phyloP scores from a whole-genome alignment of 768 basidiomycete species.

The Trametes maxima region DNA sequence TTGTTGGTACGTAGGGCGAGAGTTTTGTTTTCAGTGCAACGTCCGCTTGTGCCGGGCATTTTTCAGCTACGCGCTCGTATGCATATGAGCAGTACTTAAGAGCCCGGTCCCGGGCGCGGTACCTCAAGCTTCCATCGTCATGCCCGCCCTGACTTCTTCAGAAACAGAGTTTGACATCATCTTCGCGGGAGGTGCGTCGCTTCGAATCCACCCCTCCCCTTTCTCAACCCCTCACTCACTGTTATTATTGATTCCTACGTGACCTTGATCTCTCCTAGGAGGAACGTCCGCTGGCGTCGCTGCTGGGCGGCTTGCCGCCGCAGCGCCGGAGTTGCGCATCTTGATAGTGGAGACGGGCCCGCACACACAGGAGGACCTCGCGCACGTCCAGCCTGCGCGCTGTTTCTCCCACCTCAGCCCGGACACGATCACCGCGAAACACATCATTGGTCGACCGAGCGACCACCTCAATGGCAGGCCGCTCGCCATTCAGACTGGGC shows the following conservation, averaged over 20 bases:
- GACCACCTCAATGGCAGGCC: conserved; percentile 48
- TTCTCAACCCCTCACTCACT: neutral
- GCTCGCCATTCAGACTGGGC: conserved; percentile 44
- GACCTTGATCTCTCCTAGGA: conserved; percentile 5
- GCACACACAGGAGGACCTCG: conserved; percentile 45
- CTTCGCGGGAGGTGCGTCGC: conserved; percentile 31
- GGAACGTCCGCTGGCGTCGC: conserved; percentile 57
- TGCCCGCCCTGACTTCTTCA: neutral
- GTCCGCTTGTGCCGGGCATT: no score
- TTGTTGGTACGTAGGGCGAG: no score
- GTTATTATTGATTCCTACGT: neutral
- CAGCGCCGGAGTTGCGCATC: conserved; percentile 55
- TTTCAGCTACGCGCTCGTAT: no score
- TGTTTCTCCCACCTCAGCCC: conserved; percentile 45
- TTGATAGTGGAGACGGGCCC: conserved; percentile 62
- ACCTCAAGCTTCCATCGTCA: neutral
- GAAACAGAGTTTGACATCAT: conserved; percentile 18
- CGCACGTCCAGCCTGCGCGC: conserved; percentile 55
- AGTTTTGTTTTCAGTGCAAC: no score
- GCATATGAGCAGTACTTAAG: no score
- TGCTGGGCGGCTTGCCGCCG: conserved; percentile 53
- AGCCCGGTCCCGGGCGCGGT: neutral
- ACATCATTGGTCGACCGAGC: conserved; percentile 41
- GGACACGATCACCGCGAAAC: conserved; percentile 44
- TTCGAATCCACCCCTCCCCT: no score